A percentile compares a stretch with the other conserved stretches of the same genome.
phyloP scores from a whole-genome alignment of 1,284 basidiomycete species.

The Abortiporus biennis region DNA sequence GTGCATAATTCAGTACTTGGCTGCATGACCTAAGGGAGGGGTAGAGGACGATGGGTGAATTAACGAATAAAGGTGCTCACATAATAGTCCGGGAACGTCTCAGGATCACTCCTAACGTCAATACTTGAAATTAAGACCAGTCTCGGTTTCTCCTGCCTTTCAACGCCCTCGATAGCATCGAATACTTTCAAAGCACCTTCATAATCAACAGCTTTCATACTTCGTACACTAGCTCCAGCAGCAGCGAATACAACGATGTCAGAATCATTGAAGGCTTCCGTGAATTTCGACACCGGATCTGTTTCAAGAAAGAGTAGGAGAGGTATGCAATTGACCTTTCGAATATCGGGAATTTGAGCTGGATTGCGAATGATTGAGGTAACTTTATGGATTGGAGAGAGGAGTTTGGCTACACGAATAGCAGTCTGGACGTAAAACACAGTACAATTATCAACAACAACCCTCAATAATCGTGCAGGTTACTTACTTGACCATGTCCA shows the following conservation, averaged over 20 bases:
- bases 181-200: constrained; percentile 70
- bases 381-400: constrained; percentile 38
- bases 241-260: constrained; percentile 61
- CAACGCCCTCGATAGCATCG: constrained; percentile 56
- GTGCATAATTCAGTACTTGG: too few relatives aligned
- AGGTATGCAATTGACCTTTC: constrained; percentile 36
- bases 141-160: constrained; percentile 39
- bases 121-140: constrained; percentile 61
- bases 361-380: constrained; percentile 53
- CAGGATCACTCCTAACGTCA: constrained; percentile 55
- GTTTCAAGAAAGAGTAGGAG: constrained; percentile 58
- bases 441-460: neutral
- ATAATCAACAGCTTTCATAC: constrained; percentile 62
- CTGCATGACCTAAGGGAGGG: too few relatives aligned
- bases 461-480: constrained; percentile 1
- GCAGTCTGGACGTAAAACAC: constrained; percentile 36
- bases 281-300: constrained; percentile 41
- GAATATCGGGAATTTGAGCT: constrained; percentile 43
- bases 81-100: constrained; percentile 50
- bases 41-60: neutral
- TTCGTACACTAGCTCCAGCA: constrained; percentile 69
- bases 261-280: constrained; percentile 37
- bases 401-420: constrained; percentile 44
- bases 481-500: constrained; percentile 42
- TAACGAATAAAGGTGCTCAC: constrained; percentile 25